Evolutionary conservation across 768 basidiomycete genomes (phyloP).

Genomic region (Mrakia frigida): DNA sequence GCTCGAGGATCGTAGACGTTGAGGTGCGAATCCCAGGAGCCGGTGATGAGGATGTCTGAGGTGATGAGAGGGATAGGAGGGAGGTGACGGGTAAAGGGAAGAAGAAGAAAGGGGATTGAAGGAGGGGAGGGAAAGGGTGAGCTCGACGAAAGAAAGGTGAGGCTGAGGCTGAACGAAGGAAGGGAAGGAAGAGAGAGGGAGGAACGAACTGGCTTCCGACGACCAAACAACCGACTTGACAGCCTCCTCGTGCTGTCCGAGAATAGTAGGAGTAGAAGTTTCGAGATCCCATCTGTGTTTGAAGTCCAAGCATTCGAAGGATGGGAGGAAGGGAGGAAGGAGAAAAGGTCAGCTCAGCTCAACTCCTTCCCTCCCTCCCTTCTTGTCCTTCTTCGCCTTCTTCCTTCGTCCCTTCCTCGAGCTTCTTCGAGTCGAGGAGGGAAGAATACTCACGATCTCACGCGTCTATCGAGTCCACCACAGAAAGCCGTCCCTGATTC

Average conservation of each 20-base stretch:
- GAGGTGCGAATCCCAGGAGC: conserved; percentile 86
- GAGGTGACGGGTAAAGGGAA: neutral
- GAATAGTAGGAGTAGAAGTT: conserved; percentile 62
- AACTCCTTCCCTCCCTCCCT: neutral
- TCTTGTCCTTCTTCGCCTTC: neutral
- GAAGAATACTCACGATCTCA: conserved; percentile 62
- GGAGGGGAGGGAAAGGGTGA: neutral
- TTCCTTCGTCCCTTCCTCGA: neutral
- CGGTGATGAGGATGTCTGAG: conserved; percentile 70
- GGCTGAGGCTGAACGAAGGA: neutral
- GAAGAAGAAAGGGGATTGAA: neutral
- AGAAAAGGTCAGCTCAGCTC: conserved; percentile 11
- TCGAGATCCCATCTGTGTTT: conserved; percentile 66
- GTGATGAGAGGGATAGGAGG: neutral
- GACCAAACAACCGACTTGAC: conserved; percentile 73
- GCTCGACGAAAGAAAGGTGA: neutral
- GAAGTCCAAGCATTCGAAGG: neutral
- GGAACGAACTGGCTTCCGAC: conserved; percentile 56
- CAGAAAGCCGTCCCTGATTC: conserved; percentile 67
- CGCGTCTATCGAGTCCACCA: conserved; percentile 77
- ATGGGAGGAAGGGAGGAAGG: conserved; percentile 3
- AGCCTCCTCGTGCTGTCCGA: conserved; percentile 76
- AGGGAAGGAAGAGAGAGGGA: neutral
- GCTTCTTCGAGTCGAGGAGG: neutral
- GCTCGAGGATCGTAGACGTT: conserved; percentile 71